Conservation (phyloP, 1,284 basidiomycete species). For the Gomphus bonarii region DNA sequence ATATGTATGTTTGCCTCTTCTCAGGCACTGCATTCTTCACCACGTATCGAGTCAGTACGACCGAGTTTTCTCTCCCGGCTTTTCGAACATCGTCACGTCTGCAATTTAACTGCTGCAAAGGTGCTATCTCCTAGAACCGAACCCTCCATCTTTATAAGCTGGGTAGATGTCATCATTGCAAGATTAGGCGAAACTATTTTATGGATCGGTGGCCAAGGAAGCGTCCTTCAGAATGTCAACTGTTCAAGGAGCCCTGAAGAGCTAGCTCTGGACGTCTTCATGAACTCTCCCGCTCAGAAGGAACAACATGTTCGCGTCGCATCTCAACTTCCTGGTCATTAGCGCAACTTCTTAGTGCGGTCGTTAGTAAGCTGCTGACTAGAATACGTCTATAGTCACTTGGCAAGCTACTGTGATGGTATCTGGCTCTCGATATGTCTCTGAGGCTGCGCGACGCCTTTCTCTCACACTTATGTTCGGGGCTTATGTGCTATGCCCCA, state of each 20-base stretch:
- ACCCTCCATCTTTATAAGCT: constrained; percentile 36
- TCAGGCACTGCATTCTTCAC: not conserved
- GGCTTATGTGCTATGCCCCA: constrained; percentile 40
- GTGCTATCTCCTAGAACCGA: not conserved
- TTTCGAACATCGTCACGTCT: constrained; percentile 1
- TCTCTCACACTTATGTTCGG: constrained; percentile 43
- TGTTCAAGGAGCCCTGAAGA: not conserved
- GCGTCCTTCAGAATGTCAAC: not conserved
- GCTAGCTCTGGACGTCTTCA: not conserved
- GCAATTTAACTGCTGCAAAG: not conserved
- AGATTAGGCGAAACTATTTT: constrained; percentile 36
- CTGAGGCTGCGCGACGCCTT: constrained; percentile 50
- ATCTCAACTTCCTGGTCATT: constrained; percentile 51
- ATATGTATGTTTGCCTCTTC: not conserved
- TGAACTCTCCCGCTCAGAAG: constrained; percentile 25
- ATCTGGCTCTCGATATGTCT: constrained; percentile 36
- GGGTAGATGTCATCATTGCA: constrained; percentile 52
- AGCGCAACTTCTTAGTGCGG: not conserved
- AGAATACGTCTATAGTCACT: constrained; percentile 27
- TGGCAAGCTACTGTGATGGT: constrained; percentile 37
- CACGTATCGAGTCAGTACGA: not conserved
- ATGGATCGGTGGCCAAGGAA: not conserved
- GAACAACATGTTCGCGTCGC: constrained; percentile 45
- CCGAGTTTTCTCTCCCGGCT: not conserved
- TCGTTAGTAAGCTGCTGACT: constrained; percentile 1